Conservation (phyloP, 2,329 filamentous ascomycete species). For the Phaeosphaeriaceae sp. region DNA sequence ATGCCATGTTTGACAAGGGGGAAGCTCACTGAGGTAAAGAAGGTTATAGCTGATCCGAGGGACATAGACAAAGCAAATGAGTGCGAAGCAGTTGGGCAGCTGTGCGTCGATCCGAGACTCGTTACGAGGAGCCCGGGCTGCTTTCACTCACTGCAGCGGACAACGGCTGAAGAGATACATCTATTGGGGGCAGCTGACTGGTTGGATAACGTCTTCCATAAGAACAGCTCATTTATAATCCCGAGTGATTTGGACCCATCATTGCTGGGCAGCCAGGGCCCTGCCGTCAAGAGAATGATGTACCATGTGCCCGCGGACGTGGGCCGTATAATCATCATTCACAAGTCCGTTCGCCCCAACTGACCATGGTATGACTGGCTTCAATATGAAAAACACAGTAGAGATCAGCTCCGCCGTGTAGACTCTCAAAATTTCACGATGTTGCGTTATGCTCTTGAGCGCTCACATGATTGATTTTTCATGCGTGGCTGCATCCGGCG, state of each 20-base stretch:
- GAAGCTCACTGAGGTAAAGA: neutral
- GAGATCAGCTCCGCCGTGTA: neutral
- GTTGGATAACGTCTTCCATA: neutral
- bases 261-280: neutral
- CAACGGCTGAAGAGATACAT: neutral
- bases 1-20: neutral
- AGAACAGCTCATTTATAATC: neutral
- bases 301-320: neutral
- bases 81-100: neutral
- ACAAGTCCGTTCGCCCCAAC: too few relatives aligned
- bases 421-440: neutral
- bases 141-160: neutral
- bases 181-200: neutral
- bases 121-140: neutral
- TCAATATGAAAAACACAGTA: neutral
- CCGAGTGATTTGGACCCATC: neutral
- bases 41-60: neutral
- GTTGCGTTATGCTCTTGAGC: neutral
- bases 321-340: neutral
- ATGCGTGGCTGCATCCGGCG: neutral
- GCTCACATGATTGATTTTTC: neutral
- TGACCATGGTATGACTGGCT: neutral
- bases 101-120: neutral
- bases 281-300: neutral
- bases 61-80: neutral